A percentile compares a stretch with the other conserved stretches of the same genome.
Conservation (phyloP, 2,329 filamentous ascomycete genomes). For the Alternaria atra region DNA sequence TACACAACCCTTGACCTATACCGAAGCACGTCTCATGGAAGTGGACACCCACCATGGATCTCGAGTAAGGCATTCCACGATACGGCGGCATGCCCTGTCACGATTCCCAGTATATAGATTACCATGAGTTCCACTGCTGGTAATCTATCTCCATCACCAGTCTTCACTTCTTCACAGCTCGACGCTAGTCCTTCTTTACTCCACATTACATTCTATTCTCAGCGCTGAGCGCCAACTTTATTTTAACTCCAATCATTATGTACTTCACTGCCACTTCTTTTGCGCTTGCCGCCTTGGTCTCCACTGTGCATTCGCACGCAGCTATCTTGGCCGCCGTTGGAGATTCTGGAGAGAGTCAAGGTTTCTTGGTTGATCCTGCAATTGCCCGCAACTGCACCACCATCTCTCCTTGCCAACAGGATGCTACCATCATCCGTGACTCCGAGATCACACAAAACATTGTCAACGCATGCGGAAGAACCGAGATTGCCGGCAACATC, state of each 20-base stretch:
- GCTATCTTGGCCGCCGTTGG: slow-evolving; percentile 43
- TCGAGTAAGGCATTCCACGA: slow-evolving; percentile 9
- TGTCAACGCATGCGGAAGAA: slow-evolving; percentile 50
- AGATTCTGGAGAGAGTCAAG: slow-evolving; percentile 41
- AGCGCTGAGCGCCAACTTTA: slow-evolving; percentile 37
- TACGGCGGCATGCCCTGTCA: not conserved
- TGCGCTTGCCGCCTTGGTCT: slow-evolving; percentile 42
- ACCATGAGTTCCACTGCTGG: not conserved
- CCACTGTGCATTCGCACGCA: slow-evolving; percentile 44
- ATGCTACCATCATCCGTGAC: slow-evolving; percentile 49
- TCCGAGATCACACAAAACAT: slow-evolving; percentile 50
- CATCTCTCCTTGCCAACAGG: slow-evolving; percentile 51
- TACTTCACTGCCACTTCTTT: slow-evolving; percentile 35
- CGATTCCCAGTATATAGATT: slow-evolving; percentile 27
- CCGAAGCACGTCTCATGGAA: slow-evolving; percentile 32
- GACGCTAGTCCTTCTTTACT: slow-evolving; percentile 27
- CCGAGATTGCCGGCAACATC: slow-evolving; percentile 50
- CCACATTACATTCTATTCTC: slow-evolving; percentile 32
- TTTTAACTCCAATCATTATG: slow-evolving; percentile 30
- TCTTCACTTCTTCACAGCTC: slow-evolving; percentile 16
- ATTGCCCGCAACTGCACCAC: slow-evolving; percentile 50
- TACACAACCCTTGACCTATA: slow-evolving; percentile 19
- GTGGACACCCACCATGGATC: slow-evolving; percentile 31
- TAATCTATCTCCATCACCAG: slow-evolving; percentile 9
- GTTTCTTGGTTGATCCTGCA: slow-evolving; percentile 45